Conservation (phyloP, 2,329 filamentous ascomycete species). For the Cylindrodendrum hubeiense region DNA sequence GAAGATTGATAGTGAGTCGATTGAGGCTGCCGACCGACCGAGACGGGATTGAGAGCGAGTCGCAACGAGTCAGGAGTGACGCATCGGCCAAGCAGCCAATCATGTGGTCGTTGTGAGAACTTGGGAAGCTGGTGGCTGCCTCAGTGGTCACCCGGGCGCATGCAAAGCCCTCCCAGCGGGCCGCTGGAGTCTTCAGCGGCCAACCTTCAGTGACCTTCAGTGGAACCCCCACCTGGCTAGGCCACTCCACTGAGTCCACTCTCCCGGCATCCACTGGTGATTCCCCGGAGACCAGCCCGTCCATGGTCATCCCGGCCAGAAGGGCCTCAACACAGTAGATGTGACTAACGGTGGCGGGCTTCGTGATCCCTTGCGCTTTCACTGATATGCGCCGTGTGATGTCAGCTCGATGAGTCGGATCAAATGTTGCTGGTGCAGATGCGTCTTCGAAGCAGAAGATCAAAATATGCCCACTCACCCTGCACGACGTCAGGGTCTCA, state of each 20-base stretch:
- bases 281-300: slow-evolving; percentile 1
- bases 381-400: too few relatives aligned
- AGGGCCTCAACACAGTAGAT: not conserved
- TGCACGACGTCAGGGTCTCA: too few relatives aligned
- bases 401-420: too few relatives aligned
- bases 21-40: slow-evolving; percentile 21
- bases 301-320: not conserved
- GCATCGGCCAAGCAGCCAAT: slow-evolving; percentile 43
- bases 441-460: too few relatives aligned
- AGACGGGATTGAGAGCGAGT: slow-evolving; percentile 14
- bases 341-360: not conserved
- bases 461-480: too few relatives aligned
- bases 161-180: not conserved
- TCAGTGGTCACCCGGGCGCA: slow-evolving; percentile 28
- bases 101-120: slow-evolving; percentile 29
- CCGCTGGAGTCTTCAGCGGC: slow-evolving; percentile 7
- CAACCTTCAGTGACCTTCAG: slow-evolving; percentile 11
- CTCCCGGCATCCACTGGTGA: slow-evolving; percentile 12
- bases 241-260: slow-evolving; percentile 17
- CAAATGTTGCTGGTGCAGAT: too few relatives aligned
- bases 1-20: slow-evolving; percentile 2
- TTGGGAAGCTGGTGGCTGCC: slow-evolving; percentile 34
- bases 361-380: not conserved
- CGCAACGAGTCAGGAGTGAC: slow-evolving; percentile 43
- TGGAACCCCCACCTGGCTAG: not conserved